These are phyloP conservation scores for Wickerhamiella slavikovae DNA, from an alignment of 805 yeast species.

Conservation along the genomic window DNA sequence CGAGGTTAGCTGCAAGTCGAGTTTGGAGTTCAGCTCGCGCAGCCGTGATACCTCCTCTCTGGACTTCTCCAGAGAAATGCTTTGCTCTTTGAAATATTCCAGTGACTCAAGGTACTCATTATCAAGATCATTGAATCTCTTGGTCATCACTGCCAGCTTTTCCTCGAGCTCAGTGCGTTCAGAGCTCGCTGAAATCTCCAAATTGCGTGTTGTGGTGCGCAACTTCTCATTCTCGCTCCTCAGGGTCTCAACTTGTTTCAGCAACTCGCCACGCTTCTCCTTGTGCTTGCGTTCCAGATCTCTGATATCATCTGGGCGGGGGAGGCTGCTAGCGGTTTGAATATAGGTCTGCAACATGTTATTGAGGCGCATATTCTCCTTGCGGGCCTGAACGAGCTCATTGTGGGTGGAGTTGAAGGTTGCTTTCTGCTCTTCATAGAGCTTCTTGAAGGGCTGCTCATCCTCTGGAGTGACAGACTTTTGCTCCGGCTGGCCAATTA, in stretches of 20 bases:
- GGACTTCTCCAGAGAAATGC: constrained; percentile 50
- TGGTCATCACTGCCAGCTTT: constrained; percentile 22
- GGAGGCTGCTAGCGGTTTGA: not conserved
- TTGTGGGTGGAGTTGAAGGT: constrained; percentile 15
- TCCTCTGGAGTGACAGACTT: too few relatives aligned
- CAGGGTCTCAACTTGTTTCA: constrained; percentile 1
- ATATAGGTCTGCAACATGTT: constrained; percentile 7
- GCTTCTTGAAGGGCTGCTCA: constrained; percentile 5
- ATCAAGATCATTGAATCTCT: constrained; percentile 26
- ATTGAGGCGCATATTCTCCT: constrained; percentile 10
- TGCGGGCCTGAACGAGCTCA: constrained; percentile 15
- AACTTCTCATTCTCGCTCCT: constrained; percentile 7
- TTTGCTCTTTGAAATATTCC: constrained; percentile 51
- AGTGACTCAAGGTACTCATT: constrained; percentile 51
- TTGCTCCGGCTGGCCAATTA: too few relatives aligned
- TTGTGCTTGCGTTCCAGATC: constrained; percentile 7
- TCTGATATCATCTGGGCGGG: constrained; percentile 10
- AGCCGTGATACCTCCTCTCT: constrained; percentile 50
- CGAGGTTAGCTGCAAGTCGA: constrained; percentile 47
- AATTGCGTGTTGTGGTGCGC: constrained; percentile 2
- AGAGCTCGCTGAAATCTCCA: not conserved
- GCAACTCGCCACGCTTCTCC: constrained; percentile 2
- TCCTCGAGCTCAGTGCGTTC: constrained; percentile 8
- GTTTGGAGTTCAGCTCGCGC: constrained; percentile 31
- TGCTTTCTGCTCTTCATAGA: constrained; percentile 14